These are phyloP conservation scores for Ramalina intermedia DNA, from an alignment of 495 filamentous ascomycete species.

Conservation along the genomic window DNA sequence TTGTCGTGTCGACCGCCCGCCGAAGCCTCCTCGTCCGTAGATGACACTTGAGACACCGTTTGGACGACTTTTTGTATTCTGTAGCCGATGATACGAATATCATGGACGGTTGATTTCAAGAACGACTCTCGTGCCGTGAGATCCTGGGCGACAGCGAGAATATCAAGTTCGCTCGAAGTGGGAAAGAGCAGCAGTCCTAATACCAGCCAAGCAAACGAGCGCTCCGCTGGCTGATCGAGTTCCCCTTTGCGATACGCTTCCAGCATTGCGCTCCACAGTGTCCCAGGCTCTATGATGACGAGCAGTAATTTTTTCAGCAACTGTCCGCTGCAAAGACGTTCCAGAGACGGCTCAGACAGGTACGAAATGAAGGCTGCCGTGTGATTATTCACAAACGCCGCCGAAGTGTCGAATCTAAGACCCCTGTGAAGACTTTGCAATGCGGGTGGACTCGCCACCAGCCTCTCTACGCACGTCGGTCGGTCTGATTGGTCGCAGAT, in stretches of 20 bases:
- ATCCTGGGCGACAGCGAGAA: slow-evolving; percentile 19
- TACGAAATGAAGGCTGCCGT: slow-evolving; percentile 19
- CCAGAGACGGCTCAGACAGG: slow-evolving; percentile 24
- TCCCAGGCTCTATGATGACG: slow-evolving; percentile 40
- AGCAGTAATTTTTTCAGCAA: slow-evolving; percentile 39
- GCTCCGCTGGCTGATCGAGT: slow-evolving; percentile 25
- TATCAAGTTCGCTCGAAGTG: slow-evolving; percentile 4
- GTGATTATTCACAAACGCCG: slow-evolving; percentile 34
- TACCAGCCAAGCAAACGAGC: slow-evolving; percentile 45
- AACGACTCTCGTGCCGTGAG: slow-evolving; percentile 18
- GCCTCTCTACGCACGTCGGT: slow-evolving; percentile 35
- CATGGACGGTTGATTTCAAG: slow-evolving; percentile 17
- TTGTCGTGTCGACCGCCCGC: slow-evolving; percentile 73
- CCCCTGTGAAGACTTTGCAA: slow-evolving; percentile 32
- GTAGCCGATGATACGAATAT: slow-evolving; percentile 23
- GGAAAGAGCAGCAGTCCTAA: slow-evolving; percentile 39
- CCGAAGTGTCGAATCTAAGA: slow-evolving; percentile 34
- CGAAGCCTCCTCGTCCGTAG: slow-evolving; percentile 6
- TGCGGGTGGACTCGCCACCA: slow-evolving; percentile 36
- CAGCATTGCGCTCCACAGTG: slow-evolving; percentile 46
- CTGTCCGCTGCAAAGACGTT: slow-evolving; percentile 37
- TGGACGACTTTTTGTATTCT: slow-evolving; percentile 32
- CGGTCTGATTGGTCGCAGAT: slow-evolving; percentile 34
- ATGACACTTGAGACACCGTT: slow-evolving; percentile 10
- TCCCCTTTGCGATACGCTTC: slow-evolving; percentile 22